Evolutionary conservation across 2,329 filamentous ascomycete species (phyloP).

Genomic region (Pseudofabraea citricarpa): DNA sequence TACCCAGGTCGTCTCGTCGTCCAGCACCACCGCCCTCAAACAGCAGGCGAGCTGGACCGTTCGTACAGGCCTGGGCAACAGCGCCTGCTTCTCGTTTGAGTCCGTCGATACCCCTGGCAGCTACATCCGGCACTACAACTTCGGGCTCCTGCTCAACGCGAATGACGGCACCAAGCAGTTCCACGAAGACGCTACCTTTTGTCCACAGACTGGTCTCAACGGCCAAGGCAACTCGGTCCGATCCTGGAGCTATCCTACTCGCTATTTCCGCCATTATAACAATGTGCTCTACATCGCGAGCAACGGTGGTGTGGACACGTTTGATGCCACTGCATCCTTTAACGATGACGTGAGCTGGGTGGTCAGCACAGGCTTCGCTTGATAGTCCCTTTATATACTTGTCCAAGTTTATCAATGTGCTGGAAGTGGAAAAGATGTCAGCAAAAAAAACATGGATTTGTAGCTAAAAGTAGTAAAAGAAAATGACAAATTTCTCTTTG

Average conservation of each 20-base stretch:
- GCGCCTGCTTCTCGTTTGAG: slow-evolving; percentile 56
- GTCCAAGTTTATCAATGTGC: no score
- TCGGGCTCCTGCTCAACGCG: slow-evolving; percentile 42
- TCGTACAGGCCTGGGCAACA: slow-evolving; percentile 49
- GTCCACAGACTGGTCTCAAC: slow-evolving; percentile 45
- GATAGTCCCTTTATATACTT: no score
- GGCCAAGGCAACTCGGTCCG: slow-evolving; percentile 47
- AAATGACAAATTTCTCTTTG: no score
- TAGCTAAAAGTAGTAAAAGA: no score
- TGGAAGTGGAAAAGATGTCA: no score
- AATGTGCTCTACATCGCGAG: slow-evolving; percentile 43
- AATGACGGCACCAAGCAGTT: slow-evolving; percentile 53
- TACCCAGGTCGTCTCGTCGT: slow-evolving; percentile 49
- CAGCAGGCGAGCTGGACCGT: slow-evolving; percentile 49
- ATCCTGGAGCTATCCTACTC: slow-evolving; percentile 56
- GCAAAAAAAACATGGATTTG: no score
- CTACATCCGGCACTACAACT: slow-evolving; percentile 53
- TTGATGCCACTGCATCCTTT: slow-evolving; percentile 44
- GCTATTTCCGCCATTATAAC: slow-evolving; percentile 51
- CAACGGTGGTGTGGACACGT: slow-evolving; percentile 50
- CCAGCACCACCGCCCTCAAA: slow-evolving; percentile 44
- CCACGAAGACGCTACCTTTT: slow-evolving; percentile 59
- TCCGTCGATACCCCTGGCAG: slow-evolving; percentile 52
- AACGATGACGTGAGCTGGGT: slow-evolving; percentile 51
- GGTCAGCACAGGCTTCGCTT: slow-evolving; percentile 40